These are phyloP conservation scores for Colletotrichum euphorbiae DNA, from an alignment of 2,329 filamentous ascomycete genomes.

Conservation along the genomic window DNA sequence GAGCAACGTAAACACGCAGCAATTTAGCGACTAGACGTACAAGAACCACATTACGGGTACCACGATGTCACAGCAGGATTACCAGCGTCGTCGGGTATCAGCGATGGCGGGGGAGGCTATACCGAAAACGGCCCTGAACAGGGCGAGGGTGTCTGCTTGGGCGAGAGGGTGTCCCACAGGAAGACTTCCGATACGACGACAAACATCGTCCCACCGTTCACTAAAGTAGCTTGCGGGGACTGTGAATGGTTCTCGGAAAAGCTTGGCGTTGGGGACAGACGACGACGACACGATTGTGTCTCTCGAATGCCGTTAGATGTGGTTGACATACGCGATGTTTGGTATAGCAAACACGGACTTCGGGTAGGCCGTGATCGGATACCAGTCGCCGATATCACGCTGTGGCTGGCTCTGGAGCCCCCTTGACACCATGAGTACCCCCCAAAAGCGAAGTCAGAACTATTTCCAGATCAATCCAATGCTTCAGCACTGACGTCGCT, in stretches of 20 bases:
- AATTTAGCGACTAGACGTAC: too few species aligned
- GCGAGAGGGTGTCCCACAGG: constrained; percentile 24
- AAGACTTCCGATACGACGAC: constrained; percentile 38
- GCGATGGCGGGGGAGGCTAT: constrained; percentile 6
- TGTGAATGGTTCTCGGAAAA: constrained; percentile 27
- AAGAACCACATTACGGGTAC: too few species aligned
- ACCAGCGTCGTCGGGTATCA: constrained; percentile 12
- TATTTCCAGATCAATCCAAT: background rate
- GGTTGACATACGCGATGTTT: background rate
- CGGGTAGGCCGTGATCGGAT: background rate
- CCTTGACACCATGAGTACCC: background rate
- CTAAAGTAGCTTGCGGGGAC: constrained; percentile 24
- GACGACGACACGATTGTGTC: background rate
- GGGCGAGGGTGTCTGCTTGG: background rate
- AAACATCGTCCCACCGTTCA: constrained; percentile 27
- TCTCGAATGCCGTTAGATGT: background rate
- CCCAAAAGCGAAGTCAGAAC: background rate
- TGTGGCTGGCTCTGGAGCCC: background rate
- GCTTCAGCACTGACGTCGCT: constrained; percentile 6
- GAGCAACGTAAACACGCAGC: too few species aligned
- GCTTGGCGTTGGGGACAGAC: constrained; percentile 26
- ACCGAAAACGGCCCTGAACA: constrained; percentile 23
- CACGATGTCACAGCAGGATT: background rate
- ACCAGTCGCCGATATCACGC: background rate
- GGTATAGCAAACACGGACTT: constrained; percentile 1